Evolutionary conservation across 1,284 basidiomycete species (phyloP).

Genomic region (Ustilago bromivora): DNA sequence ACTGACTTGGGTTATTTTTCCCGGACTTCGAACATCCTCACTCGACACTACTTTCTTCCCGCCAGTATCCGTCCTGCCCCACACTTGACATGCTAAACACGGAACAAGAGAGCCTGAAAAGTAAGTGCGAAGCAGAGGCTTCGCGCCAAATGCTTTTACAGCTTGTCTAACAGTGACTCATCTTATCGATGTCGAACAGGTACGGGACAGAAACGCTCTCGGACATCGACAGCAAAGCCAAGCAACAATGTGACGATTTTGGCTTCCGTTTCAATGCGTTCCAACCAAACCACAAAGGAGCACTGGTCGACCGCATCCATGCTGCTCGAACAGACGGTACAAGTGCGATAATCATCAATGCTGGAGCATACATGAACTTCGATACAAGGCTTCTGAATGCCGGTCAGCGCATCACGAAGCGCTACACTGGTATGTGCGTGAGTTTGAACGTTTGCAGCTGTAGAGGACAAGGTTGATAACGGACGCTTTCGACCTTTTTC

Average conservation of each 20-base stretch:
- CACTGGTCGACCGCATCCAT: conserved; percentile 69
- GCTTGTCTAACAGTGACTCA: neutral
- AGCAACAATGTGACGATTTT: conserved; percentile 11
- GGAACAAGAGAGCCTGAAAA: conserved; percentile 70
- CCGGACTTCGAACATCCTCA: neutral
- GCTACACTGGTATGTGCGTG: no score
- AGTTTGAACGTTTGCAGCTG: no score
- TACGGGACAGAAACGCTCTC: conserved; percentile 68
- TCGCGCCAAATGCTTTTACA: neutral
- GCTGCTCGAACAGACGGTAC: conserved; percentile 44
- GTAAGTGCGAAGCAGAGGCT: conserved; percentile 13
- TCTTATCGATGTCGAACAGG: conserved; percentile 12
- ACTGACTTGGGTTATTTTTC: conserved; percentile 9
- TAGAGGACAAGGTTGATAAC: no score
- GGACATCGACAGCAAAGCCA: conserved; percentile 42
- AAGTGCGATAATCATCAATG: conserved; percentile 65
- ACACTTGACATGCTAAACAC: conserved; percentile 4
- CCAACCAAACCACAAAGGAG: conserved; percentile 70
- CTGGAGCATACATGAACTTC: no score
- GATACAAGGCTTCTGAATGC: no score
- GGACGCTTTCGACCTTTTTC: no score
- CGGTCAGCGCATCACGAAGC: no score
- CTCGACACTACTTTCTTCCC: conserved; percentile 26
- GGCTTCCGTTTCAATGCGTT: conserved; percentile 42
- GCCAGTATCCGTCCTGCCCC: neutral